Evolutionary conservation across 192 early-diverging fungal species (phyloP), one percentile per base, ranked within the genome.

Genomic region (Coemansia sp.): DNA sequence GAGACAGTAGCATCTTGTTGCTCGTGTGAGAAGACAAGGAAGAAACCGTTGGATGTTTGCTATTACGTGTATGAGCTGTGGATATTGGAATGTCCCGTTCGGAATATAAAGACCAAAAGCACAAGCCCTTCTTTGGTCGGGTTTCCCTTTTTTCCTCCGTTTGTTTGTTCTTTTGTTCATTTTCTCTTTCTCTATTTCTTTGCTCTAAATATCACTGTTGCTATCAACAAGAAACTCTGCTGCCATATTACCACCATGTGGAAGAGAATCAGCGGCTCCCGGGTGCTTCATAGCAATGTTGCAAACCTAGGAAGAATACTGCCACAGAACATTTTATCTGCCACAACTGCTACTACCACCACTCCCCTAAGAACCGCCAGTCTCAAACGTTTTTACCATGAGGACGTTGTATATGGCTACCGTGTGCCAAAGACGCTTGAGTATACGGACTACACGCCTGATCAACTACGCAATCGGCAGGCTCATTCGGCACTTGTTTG

Each of bases 321-420:
- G 51, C 26, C 51, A 22, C 51, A 8, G 19, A 54, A 26, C 51
- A 54, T 26, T 54, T 10, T 26, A 6, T 22, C 51, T 21, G 26
- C 51, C 12, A 26, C 6, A 21, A 3, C 26, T 26, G 3, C 26
- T 26, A 3, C 26, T 3, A 26, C 26, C 26, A 2, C 26, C 26
- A 3, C 26, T 3, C 5, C 51, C 21, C 9, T 22, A 21, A 54
- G 19, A 41, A 59, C 58, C 36, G 13, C 43, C 4, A 21, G 55
- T 10, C 46, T 67, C 48, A 68, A 63, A 43, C 71, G 80, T 5
- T 32, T 9, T 68, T 98, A 95, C 75, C 91, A 94, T 70, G 89
- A 93, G 54, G 86, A 89, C 41, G 89, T 90, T 48, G 90, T 90
- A 4, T 96, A 94, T 71, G 96, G 96, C 11, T 98, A 91, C 74